Percentiles rank a stretch among this genome's conserved stretches.
These are phyloP conservation scores for Emmonsia crescens DNA, from an alignment of 2,329 filamentous ascomycete genomes.

Conservation along the genomic window DNA sequence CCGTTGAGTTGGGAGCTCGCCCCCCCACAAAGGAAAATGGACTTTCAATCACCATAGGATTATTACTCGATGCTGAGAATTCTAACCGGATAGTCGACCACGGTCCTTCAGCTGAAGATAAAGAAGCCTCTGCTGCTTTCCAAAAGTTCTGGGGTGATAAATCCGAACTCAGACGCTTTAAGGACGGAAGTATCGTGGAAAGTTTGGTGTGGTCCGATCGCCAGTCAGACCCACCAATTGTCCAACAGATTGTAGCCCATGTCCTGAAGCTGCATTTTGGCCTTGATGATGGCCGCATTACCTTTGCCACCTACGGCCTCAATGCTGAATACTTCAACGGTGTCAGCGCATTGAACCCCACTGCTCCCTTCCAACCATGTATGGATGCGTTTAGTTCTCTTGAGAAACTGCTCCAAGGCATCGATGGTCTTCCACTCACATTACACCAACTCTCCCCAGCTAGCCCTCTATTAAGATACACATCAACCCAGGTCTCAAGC, in stretches of 20 bases:
- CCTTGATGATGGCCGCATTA: slow-evolving; percentile 40
- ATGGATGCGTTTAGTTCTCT: slow-evolving; percentile 61
- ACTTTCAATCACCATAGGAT: slow-evolving; percentile 45
- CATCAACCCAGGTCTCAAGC: slow-evolving; percentile 37
- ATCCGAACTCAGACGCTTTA: slow-evolving; percentile 85
- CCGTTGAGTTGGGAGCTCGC: slow-evolving; percentile 32
- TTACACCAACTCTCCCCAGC: slow-evolving; percentile 69
- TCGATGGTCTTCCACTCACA: slow-evolving; percentile 79
- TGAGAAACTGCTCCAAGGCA: slow-evolving; percentile 62
- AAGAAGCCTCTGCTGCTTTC: slow-evolving; percentile 69
- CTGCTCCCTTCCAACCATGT: slow-evolving; percentile 52
- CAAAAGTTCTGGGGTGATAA: slow-evolving; percentile 92
- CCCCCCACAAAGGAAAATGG: slow-evolving; percentile 18
- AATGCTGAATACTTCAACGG: slow-evolving; percentile 26
- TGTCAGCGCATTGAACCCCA: slow-evolving; percentile 19
- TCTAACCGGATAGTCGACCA: slow-evolving; percentile 71
- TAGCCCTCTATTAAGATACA: slow-evolving; percentile 61
- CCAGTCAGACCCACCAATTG: slow-evolving; percentile 50
- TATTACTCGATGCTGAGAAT: slow-evolving; percentile 63
- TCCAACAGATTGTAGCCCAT: slow-evolving; percentile 69
- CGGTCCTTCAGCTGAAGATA: slow-evolving; percentile 76
- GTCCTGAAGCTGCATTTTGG: slow-evolving; percentile 60
- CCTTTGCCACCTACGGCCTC: slow-evolving; percentile 42
- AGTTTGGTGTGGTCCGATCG: slow-evolving; percentile 74
- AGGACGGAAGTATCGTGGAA: slow-evolving; percentile 86